Base-by-base conservation (phyloP, 2,329 filamentous ascomycete species). In the Aureobasidium pullulans region DNA sequence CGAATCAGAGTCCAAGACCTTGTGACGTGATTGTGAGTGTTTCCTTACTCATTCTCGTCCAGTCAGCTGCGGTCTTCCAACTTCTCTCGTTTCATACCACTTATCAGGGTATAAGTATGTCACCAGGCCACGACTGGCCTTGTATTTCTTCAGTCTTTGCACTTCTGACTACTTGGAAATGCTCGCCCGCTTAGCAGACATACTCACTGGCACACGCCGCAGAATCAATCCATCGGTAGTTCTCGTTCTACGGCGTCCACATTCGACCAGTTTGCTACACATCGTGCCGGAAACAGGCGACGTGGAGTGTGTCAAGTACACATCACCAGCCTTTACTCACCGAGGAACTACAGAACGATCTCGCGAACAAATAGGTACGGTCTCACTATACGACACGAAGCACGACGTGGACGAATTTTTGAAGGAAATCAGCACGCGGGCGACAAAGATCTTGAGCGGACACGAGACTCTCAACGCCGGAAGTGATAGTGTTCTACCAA, bases 281-380 rank as follows among this genome's bases (percentile, higher is more conserved):
- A 49, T 49, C 46, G 46, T 49, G 46, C 46, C 46, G 16, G 46
- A 49, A 36, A 49, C 31, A 34, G 46, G 31, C 31, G 46, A 49
- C 46, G 31, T 49, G 19, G 46, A 49, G 31, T 29, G 31, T 16
- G n/a, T 49, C 34, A 4, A 36, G 10, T 11, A 2, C 31, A 19
- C 46, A 49, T 29, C 46, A 5, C 31, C 31, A n/a, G 46, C 46
- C 5, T 49, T 49, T 2, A 49, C n/a, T n/a, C 19, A 36, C 31
- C 16, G 31, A 16, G 46, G 31, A 49, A 49, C 46, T 15, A 31
- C 10, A 49, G 29, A 49, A 49, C 31, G 16, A 9, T 49, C 31
- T 23, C 46, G 31, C 31, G 46, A 49, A 49, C 46, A 49, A 29
- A 49, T 49, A 36, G 46, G 29, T 6, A 49, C 46, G n/a, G 31